These are phyloP conservation scores for Phlyctochytrium arcticum DNA, from an alignment of 192 early-diverging fungal species.

Conservation along the genomic window DNA sequence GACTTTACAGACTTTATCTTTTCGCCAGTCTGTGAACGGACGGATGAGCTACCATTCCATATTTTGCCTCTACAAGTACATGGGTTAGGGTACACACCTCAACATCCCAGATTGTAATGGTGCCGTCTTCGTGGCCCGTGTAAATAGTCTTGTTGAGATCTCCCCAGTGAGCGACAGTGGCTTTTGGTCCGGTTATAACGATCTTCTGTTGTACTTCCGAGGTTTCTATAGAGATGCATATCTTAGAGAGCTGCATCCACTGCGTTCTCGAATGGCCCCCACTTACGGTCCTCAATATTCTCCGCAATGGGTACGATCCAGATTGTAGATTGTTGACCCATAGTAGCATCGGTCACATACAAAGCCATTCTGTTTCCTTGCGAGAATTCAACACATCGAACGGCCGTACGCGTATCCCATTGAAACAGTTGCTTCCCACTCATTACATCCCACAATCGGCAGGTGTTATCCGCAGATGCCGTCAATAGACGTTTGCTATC, in stretches of 20 bases:
- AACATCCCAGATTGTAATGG: constrained; percentile 83
- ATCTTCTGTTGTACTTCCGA: constrained; percentile 73
- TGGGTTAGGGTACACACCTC: no score
- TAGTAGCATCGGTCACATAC: constrained; percentile 93
- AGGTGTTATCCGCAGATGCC: constrained; percentile 88
- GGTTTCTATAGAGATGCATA: constrained; percentile 46
- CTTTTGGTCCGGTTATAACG: constrained; percentile 73
- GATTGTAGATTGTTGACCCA: constrained; percentile 86
- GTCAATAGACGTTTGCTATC: constrained; percentile 74
- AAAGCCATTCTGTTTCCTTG: constrained; percentile 84
- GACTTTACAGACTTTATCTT: constrained; percentile 54
- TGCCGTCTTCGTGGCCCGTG: constrained; percentile 91
- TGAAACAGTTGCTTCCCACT: constrained; percentile 87
- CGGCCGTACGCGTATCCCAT: constrained; percentile 86
- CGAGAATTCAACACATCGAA: constrained; percentile 86
- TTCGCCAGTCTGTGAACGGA: constrained; percentile 54
- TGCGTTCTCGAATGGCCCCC: background rate
- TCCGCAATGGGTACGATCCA: constrained; percentile 76
- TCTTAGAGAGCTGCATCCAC: background rate
- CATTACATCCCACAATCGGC: constrained; percentile 87
- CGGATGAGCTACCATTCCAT: no score
- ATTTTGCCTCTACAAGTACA: no score
- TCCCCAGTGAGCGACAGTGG: constrained; percentile 90
- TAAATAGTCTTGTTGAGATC: constrained; percentile 90
- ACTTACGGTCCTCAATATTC: constrained; percentile 56